phyloP scores from a whole-genome alignment of 2,329 filamentous ascomycete species.

The Diaporthe citri region DNA sequence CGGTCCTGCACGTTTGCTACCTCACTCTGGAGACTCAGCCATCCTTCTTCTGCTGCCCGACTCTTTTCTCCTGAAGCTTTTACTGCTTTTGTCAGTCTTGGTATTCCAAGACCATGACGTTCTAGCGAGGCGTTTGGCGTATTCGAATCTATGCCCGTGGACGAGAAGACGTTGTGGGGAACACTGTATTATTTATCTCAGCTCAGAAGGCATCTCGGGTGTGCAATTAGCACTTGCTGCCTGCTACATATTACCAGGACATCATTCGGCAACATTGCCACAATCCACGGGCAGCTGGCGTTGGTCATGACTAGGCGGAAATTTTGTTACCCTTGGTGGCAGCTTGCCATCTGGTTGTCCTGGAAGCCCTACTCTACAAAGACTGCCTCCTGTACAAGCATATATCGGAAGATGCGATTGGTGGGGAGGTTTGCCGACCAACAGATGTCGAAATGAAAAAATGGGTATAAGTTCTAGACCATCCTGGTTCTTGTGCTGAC shows the following conservation, averaged over 20 bases:
- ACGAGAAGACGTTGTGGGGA: neutral
- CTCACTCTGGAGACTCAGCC: neutral
- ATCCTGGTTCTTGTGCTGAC: neutral
- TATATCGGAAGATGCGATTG: neutral
- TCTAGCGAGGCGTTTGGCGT: conserved; percentile 32
- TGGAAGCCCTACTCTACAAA: neutral
- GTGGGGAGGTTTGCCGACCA: neutral
- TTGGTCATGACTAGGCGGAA: neutral
- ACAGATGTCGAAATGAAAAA: neutral
- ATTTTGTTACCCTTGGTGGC: neutral
- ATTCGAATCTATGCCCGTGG: neutral
- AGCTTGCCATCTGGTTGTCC: neutral
- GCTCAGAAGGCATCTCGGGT: neutral
- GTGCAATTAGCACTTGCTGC: neutral
- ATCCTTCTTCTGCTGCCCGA: neutral
- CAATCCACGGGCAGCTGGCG: neutral
- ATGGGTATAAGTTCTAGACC: neutral
- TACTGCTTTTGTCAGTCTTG: neutral
- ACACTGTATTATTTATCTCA: neutral
- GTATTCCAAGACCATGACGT: neutral
- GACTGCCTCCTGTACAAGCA: neutral
- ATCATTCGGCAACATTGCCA: neutral
- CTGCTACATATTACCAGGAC: neutral
- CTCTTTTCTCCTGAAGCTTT: neutral
- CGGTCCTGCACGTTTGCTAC: neutral